Conservation (phyloP, 306 rosid species). For the Betula pendula region DNA sequence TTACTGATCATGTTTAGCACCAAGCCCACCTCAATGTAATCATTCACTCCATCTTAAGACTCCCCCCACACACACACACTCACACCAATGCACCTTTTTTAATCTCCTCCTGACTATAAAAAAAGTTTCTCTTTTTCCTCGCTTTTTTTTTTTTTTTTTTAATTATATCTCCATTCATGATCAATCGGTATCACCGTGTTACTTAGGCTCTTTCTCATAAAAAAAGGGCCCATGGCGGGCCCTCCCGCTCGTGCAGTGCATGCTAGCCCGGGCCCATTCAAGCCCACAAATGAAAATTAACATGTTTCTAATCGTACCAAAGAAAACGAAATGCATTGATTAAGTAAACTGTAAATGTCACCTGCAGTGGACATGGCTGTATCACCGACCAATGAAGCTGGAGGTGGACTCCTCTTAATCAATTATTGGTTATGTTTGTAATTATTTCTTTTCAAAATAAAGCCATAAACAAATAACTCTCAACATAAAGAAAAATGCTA, state of each 20-base stretch:
- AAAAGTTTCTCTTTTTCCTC: neutral
- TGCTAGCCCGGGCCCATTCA: constrained; percentile 57
- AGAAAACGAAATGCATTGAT: neutral
- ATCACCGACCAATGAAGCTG: constrained; percentile 26
- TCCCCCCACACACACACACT: constrained; percentile 42
- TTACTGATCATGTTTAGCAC: constrained; percentile 91
- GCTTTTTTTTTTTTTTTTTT: neutral
- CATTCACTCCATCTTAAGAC: constrained; percentile 56
- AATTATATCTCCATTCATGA: constrained; percentile 10
- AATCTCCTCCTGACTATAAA: neutral
- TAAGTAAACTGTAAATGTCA: neutral
- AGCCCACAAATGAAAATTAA: constrained; percentile 15
- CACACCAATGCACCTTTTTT: constrained; percentile 3
- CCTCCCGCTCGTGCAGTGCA: constrained; percentile 82
- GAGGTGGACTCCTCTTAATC: neutral
- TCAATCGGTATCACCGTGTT: constrained; percentile 20
- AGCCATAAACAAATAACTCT: too few relatives aligned
- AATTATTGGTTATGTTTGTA: too few relatives aligned
- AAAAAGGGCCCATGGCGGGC: constrained; percentile 43
- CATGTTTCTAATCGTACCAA: neutral
- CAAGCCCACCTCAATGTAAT: constrained; percentile 51
- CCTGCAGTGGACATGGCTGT: constrained; percentile 1
- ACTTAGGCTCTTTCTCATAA: constrained; percentile 34
- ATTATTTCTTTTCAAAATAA: too few relatives aligned
- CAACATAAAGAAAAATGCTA: too few relatives aligned